These are phyloP conservation scores for Pyrenochaeta sp. DNA, from an alignment of 2,329 filamentous ascomycete genomes.

Conservation along the genomic window DNA sequence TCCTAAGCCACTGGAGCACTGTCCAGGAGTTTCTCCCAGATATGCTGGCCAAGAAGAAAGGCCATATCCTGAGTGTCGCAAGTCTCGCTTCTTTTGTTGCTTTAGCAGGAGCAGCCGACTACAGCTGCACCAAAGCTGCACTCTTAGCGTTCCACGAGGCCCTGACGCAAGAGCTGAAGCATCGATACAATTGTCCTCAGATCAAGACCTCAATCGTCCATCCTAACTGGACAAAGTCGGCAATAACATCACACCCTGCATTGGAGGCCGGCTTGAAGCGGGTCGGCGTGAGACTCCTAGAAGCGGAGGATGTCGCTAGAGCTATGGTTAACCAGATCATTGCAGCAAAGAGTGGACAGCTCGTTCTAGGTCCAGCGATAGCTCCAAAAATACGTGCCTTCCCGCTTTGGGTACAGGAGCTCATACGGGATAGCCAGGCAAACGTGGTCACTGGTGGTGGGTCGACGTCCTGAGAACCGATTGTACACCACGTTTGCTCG, in stretches of 20 bases:
- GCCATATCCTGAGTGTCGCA: slow-evolving; percentile 47
- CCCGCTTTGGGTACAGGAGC: slow-evolving; percentile 47
- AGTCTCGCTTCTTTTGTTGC: slow-evolving; percentile 46
- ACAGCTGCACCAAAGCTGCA: slow-evolving; percentile 46
- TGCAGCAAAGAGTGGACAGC: slow-evolving; percentile 51
- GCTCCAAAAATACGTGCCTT: slow-evolving; percentile 36
- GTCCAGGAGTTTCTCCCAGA: slow-evolving; percentile 49
- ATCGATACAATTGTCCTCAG: slow-evolving; percentile 53
- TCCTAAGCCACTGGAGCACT: slow-evolving; percentile 48
- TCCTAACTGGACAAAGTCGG: slow-evolving; percentile 53
- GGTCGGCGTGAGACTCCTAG: slow-evolving; percentile 44
- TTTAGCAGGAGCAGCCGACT: slow-evolving; percentile 45
- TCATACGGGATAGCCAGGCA: slow-evolving; percentile 41
- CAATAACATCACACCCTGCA: slow-evolving; percentile 41
- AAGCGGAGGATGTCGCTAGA: slow-evolving; percentile 52
- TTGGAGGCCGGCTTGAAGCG: slow-evolving; percentile 44
- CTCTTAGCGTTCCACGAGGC: slow-evolving; percentile 46
- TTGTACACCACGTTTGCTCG: slow-evolving; percentile 15
- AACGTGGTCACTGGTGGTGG: slow-evolving; percentile 37
- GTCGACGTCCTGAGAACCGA: slow-evolving; percentile 31
- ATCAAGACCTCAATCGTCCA: slow-evolving; percentile 56
- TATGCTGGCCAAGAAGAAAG: slow-evolving; percentile 48
- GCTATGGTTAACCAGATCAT: slow-evolving; percentile 56
- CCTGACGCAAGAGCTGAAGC: slow-evolving; percentile 52
- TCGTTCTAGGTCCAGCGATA: slow-evolving; percentile 48